Base-by-base conservation (phyloP, 2,329 filamentous ascomycete species). In the Penicillium corylophilum region DNA sequence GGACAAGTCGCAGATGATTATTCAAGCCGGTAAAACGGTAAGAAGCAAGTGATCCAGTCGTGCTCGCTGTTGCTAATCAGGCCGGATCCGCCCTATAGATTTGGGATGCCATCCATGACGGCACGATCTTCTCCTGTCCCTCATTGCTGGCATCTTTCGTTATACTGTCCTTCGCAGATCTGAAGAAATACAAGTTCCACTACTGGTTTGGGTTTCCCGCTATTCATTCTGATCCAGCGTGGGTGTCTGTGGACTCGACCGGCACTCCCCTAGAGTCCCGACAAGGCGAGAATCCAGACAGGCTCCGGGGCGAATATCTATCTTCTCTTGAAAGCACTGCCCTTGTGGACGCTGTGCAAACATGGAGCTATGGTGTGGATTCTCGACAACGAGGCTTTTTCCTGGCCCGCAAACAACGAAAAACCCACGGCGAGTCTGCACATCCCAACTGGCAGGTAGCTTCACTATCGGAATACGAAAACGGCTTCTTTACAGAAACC, bases 181-280 rank as follows among this genome's bases (percentile, higher is more conserved):
- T 99, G 29, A 99, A 99, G 72, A 96, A 95, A 68, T 97, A 97
- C 76, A 90, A 87, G 57, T 96, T 97, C 69, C 90, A 88, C n/a
- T 97, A 97, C 74, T 95, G 95, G 85, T 97, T 97, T 72, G 93
- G 88, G 5, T 99, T 95, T 66, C 94, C 94, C 1, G 91, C 93
- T 15, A 80, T 99, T 40, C 92, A 95, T 69, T 95, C 93, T 4
- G 87, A 93, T 48, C 90, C 90, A 1, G 78, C 81, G 24, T 99
- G 94, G 94, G 86, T 83, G 62, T 77, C 86, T 46, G 71, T 79
- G 29, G 56, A 67, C 24, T 44, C 56, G 4, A 62, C 68, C 5
- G 65, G 20, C 28, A 16, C 46, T 43, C 9, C 45, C 48, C 20
- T 42, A 79, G 16, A 49, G n/a, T 44, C 44, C 50, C 10, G 22